Evolutionary conservation across 2,329 filamentous ascomycete genomes (phyloP).

Genomic region (Metarhizium robertsii): DNA sequence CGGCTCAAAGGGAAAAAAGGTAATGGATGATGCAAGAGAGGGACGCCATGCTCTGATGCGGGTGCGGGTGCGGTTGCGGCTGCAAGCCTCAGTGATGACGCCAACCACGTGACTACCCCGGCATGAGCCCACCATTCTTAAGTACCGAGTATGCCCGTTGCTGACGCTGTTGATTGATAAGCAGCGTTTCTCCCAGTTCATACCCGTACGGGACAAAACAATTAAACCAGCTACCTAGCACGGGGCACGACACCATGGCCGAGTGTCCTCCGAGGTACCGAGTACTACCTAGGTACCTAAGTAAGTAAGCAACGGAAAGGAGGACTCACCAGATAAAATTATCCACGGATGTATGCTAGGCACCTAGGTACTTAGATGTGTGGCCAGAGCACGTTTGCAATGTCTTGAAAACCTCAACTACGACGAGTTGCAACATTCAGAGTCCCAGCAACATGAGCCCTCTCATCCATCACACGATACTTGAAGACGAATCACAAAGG

Average conservation of each 20-base stretch:
- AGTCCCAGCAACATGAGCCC: background rate
- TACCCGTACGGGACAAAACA: no score
- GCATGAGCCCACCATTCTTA: background rate
- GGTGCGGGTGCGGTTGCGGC: background rate
- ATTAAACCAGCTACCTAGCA: no score
- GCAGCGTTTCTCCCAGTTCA: background rate
- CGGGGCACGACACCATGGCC: no score
- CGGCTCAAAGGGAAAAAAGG: constrained; percentile 4
- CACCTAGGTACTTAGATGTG: no score
- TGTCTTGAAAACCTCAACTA: no score
- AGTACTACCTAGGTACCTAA: no score
- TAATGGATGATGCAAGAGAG: background rate
- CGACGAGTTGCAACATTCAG: background rate
- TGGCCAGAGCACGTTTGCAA: no score
- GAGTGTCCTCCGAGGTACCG: no score
- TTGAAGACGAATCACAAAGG: background rate
- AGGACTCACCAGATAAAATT: no score
- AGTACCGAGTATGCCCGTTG: background rate
- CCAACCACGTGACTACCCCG: constrained; percentile 4
- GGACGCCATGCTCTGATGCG: background rate
- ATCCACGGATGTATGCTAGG: no score
- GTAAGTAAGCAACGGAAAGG: no score
- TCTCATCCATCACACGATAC: background rate
- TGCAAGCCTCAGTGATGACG: constrained; percentile 3
- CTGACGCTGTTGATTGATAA: background rate